Evolutionary conservation across 129 eudicot species (phyloP), one percentile per base, ranked within the genome.

Genomic region (Rutidosis leptorrhynchoides): DNA sequence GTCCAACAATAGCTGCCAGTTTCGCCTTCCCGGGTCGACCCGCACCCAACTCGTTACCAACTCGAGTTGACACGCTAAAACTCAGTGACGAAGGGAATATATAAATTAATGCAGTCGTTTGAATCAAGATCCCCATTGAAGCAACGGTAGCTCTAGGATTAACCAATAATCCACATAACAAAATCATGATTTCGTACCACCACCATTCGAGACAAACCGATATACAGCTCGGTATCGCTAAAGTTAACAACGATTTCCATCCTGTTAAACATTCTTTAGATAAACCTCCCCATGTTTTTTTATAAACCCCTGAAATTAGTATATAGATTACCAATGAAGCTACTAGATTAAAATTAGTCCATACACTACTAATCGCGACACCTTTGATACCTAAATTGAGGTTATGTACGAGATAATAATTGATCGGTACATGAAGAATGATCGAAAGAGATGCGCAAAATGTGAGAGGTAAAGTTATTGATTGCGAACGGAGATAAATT

Each of bases 141-240:
- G 97, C 97, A 3, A 86, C 97, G 1, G 97, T 83, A 0, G 95
- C 88, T 48, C 74, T 64, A 0, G 97, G 95, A 77, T 84, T 84
- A 1, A 77, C 32, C 7, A 90, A 67, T 6, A 86, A 32, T 63
- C 97, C 97, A 43, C 97, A 90, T 1, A 90, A 64, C 75, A 90
- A 46, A 6, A 90, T 90, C 97, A 90, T 90, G 48, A 90, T 86
- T 19, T 89, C 96, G 51, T 89, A 89, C 96, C 96, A 89, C 96
- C 96, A 89, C 96, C 96, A 89, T 70, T 90, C 95, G 7, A 90
- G 77, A 71, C 97, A 90, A 12, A 90, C 97, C 12, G 97, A 90
- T 54, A 90, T 65, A 67, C 97, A 90, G 74, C 95, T 86, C 17
- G 97, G 97, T 7, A 90, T 52, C 2, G 95, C 95, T 27, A 90